These are phyloP conservation scores for Ustilago trichophora DNA, from an alignment of 1,284 basidiomycete species.

Conservation along the genomic window DNA sequence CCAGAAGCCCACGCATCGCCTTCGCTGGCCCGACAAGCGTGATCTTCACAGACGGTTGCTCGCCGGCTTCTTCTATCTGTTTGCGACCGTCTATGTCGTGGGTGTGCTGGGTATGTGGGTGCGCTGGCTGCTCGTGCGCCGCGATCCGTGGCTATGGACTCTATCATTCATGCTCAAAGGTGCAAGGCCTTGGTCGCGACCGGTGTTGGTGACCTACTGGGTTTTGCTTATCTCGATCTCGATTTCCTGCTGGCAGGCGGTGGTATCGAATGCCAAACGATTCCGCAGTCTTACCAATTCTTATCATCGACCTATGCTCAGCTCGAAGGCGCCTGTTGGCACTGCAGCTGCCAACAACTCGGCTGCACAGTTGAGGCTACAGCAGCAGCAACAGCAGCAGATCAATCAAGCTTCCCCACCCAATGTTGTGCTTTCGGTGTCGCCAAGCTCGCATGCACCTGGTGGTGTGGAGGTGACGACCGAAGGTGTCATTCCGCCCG, in stretches of 20 bases:
- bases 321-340: constrained; percentile 9
- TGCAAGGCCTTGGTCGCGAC: constrained; percentile 80
- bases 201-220: constrained; percentile 86
- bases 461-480: constrained; percentile 22
- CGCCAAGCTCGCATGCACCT: constrained; percentile 29
- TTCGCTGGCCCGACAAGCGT: constrained; percentile 88
- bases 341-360: constrained; percentile 13
- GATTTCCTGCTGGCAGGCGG: constrained; percentile 84
- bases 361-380: constrained; percentile 22
- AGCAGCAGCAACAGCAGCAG: constrained; percentile 35
- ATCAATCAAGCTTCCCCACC: constrained; percentile 7
- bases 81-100: constrained; percentile 79
- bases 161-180: constrained; percentile 75
- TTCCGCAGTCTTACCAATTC: constrained; percentile 38
- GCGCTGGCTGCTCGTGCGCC: constrained; percentile 82
- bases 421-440: constrained; percentile 11
- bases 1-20: constrained; percentile 85
- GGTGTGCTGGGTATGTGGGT: constrained; percentile 93
- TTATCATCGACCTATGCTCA: constrained; percentile 29
- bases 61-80: constrained; percentile 85
- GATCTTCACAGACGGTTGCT: constrained; percentile 82
- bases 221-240: constrained; percentile 79
- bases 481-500: constrained; percentile 4
- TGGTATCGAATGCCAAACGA: constrained; percentile 51
- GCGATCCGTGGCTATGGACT: constrained; percentile 90